phyloP scores from a whole-genome alignment of 2,329 filamentous ascomycete genomes.

The Monosporascus cannonballus region DNA sequence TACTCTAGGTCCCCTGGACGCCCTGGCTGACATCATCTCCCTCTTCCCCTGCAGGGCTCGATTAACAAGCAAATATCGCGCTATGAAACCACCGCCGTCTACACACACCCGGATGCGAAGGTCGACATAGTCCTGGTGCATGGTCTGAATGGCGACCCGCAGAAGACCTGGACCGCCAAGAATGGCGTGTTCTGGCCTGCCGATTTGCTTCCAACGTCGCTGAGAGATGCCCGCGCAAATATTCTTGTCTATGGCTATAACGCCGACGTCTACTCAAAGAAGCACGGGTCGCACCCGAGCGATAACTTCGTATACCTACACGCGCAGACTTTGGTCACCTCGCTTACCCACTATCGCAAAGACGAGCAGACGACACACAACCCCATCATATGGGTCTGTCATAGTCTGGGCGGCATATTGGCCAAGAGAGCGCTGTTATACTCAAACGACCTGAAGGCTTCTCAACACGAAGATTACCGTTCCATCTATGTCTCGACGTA shows the following conservation, averaged over 20 bases:
- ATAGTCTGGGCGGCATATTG: conserved; percentile 68
- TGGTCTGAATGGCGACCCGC: conserved; percentile 61
- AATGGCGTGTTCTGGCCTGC: conserved; percentile 63
- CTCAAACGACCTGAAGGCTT: conserved; percentile 54
- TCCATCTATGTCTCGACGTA: conserved; percentile 71
- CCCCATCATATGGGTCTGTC: conserved; percentile 71
- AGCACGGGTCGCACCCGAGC: conserved; percentile 48
- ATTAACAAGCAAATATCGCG: conserved; percentile 45
- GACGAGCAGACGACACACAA: conserved; percentile 49
- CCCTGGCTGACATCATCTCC: not conserved
- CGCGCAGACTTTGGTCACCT: conserved; percentile 61
- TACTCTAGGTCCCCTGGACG: not conserved
- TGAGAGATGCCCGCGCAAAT: conserved; percentile 53
- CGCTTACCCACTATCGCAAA: conserved; percentile 57
- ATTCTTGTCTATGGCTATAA: conserved; percentile 71
- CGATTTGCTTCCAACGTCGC: conserved; percentile 57
- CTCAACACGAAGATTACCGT: conserved; percentile 57
- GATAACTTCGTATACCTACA: conserved; percentile 65
- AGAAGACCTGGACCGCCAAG: conserved; percentile 54
- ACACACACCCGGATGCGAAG: conserved; percentile 51
- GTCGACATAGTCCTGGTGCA: conserved; percentile 66
- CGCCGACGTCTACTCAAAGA: conserved; percentile 52
- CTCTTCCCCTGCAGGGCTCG: conserved; percentile 32
- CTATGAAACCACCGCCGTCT: conserved; percentile 54
- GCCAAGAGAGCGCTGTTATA: conserved; percentile 65